Evolutionary conservation across 768 basidiomycete species (phyloP).

Genomic region (Agaricus subrufescens): DNA sequence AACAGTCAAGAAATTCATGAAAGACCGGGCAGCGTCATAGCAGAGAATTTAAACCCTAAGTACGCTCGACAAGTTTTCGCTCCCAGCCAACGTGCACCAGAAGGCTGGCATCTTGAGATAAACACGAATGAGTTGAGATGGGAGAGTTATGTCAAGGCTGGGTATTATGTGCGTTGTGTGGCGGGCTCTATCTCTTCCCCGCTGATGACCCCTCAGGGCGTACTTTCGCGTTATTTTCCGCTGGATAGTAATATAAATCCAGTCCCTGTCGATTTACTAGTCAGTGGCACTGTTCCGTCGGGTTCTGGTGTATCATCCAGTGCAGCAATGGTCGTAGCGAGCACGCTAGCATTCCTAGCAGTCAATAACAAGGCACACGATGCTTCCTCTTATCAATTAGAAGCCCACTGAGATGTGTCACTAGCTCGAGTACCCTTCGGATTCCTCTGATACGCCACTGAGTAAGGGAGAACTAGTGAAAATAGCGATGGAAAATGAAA

Average conservation of each 20-base stretch:
- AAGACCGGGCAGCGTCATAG: slow-evolving; percentile 50
- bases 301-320: slow-evolving; percentile 87
- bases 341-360: slow-evolving; percentile 74
- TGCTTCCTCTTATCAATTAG: no score
- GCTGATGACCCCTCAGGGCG: slow-evolving; percentile 42
- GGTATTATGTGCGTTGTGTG: slow-evolving; percentile 59
- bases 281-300: slow-evolving; percentile 79
- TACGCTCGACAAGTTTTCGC: slow-evolving; percentile 58
- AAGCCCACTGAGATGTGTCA: background rate
- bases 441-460: slow-evolving; percentile 19
- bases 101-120: slow-evolving; percentile 73
- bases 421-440: background rate
- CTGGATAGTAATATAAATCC: slow-evolving; percentile 27
- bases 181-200: background rate
- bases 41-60: slow-evolving; percentile 56
- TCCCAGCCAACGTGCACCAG: slow-evolving; percentile 33
- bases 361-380: slow-evolving; percentile 58
- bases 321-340: slow-evolving; percentile 88
- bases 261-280: slow-evolving; percentile 64
- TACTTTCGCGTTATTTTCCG: slow-evolving; percentile 58
- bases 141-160: slow-evolving; percentile 88
- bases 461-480: slow-evolving; percentile 71
- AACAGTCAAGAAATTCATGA: slow-evolving; percentile 22
- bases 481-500: slow-evolving; percentile 83
- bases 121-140: slow-evolving; percentile 65